Conservation (phyloP, 805 yeast species). For the Myxozyma kluyveri region DNA sequence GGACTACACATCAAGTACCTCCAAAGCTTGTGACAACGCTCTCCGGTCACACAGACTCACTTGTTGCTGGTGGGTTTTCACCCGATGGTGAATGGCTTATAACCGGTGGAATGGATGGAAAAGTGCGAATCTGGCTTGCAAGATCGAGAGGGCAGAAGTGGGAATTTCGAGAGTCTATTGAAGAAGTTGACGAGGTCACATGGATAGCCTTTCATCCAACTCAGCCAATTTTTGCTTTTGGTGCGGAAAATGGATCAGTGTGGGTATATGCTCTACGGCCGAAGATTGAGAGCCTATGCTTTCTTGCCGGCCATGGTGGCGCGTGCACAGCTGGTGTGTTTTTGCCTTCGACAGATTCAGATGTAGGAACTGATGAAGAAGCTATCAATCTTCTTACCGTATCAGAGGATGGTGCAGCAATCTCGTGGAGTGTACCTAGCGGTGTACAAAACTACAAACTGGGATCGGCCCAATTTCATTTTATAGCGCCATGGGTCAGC, state of each 20-base stretch:
- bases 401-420: constrained; percentile 81
- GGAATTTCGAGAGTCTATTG: constrained; percentile 65
- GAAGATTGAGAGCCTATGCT: constrained; percentile 50
- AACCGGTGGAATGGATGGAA: constrained; percentile 95
- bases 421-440: constrained; percentile 87
- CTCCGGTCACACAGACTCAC: constrained; percentile 82
- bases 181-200: constrained; percentile 85
- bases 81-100: constrained; percentile 74
- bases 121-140: constrained; percentile 68
- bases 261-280: constrained; percentile 80
- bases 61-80: constrained; percentile 79
- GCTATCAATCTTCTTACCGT: constrained; percentile 62
- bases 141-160: constrained; percentile 79
- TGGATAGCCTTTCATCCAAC: constrained; percentile 82
- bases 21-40: constrained; percentile 75
- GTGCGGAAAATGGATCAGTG: constrained; percentile 88
- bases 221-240: constrained; percentile 81
- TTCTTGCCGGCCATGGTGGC: constrained; percentile 58
- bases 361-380: constrained; percentile 21
- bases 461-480: constrained; percentile 64
- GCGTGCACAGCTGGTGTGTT: constrained; percentile 82
- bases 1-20: constrained; percentile 89
- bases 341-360: constrained; percentile 52
- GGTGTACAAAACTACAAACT: constrained; percentile 67
- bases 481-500: constrained; percentile 88